A percentile compares a stretch with the other conserved stretches of the same genome.
Conservation (phyloP, 208 protist genomes). For the Porcisia hertigi region DNA sequence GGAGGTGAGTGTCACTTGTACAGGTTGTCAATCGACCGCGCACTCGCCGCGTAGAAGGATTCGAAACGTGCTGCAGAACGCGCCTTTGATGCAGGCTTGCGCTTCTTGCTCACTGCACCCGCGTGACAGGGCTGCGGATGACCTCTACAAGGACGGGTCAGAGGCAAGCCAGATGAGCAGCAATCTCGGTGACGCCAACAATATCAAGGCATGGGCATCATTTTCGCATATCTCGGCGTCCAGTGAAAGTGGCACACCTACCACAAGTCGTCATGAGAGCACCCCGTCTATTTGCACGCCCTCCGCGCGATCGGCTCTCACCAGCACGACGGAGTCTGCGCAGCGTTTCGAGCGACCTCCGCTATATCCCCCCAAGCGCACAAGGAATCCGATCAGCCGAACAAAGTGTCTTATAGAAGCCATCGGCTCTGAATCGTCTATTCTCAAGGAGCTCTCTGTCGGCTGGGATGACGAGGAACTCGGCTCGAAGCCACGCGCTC, state of each 20-base stretch:
- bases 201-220: background rate
- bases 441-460: conserved; percentile 4
- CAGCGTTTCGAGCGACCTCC: background rate
- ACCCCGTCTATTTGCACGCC: background rate
- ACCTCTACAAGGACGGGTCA: background rate
- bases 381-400: conserved; percentile 5
- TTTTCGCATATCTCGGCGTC: background rate
- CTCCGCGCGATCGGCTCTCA: background rate
- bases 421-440: conserved; percentile 9
- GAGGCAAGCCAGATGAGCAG: conserved; percentile 4
- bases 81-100: background rate
- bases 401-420: conserved; percentile 17
- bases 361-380: background rate
- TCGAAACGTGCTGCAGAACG: background rate
- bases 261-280: background rate
- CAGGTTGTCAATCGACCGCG: background rate
- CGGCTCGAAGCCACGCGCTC: conserved; percentile 1
- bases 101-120: background rate
- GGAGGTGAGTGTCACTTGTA: background rate
- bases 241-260: background rate
- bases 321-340: background rate
- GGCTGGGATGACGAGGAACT: conserved; percentile 18
- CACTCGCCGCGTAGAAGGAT: background rate
- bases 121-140: background rate
- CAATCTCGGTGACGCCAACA: background rate